Conservation (phyloP, 2,329 filamentous ascomycete genomes). For the Botrytis sinoallii region DNA sequence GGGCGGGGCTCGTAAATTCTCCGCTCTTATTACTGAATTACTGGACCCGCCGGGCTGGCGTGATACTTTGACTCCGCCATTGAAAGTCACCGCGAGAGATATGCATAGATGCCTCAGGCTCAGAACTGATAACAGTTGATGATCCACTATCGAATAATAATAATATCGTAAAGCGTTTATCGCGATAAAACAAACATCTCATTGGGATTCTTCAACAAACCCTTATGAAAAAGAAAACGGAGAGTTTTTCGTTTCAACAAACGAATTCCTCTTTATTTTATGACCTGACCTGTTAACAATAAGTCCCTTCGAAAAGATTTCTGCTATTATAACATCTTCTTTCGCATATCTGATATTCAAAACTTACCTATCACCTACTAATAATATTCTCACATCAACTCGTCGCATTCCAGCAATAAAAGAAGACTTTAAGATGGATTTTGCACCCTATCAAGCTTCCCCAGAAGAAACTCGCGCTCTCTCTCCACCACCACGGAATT, state of each 20-base stretch:
- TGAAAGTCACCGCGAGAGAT: neutral
- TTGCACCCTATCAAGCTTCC: slow-evolving; percentile 94
- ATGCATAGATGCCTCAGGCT: neutral
- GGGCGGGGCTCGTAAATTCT: neutral
- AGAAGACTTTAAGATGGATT: slow-evolving; percentile 62
- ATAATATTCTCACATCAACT: neutral
- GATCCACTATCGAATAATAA: neutral
- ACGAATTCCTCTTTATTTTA: neutral
- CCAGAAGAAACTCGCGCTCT: slow-evolving; percentile 80
- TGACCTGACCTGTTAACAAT: neutral
- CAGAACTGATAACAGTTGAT: neutral
- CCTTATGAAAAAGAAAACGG: neutral
- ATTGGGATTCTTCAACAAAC: neutral
- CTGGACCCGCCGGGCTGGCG: neutral
- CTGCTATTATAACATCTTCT: neutral
- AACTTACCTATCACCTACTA: neutral
- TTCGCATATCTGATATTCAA: neutral
- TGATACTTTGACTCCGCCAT: neutral
- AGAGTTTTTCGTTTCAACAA: neutral
- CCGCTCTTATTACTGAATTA: neutral
- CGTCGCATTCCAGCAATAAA: neutral
- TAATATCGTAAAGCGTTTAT: slow-evolving; percentile 6
- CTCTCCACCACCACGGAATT: slow-evolving; percentile 57
- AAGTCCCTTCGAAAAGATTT: neutral
- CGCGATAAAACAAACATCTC: slow-evolving; percentile 4